phyloP scores from a whole-genome alignment of 2,329 filamentous ascomycete genomes.

The Colletotrichum abscissum region DNA sequence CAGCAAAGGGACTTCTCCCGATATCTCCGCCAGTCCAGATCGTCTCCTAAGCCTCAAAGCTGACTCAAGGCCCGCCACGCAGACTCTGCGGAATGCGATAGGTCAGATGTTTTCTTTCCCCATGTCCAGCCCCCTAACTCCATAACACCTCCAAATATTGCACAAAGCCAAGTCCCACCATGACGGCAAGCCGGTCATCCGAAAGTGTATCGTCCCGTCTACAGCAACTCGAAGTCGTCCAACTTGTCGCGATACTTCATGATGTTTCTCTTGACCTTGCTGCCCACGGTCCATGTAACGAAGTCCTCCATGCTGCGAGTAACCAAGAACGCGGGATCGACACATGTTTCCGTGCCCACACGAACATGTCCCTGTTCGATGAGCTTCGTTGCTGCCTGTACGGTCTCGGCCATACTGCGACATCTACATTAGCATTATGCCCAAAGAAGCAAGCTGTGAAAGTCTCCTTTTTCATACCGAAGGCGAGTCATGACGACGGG shows the following conservation, averaged over 20 bases:
- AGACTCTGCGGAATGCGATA: background rate
- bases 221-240: constrained; percentile 94
- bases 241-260: constrained; percentile 94
- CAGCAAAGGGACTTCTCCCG: constrained; percentile 2
- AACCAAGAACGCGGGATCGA: constrained; percentile 89
- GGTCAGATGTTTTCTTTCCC: background rate
- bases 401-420: constrained; percentile 82
- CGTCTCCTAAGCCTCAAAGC: background rate
- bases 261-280: constrained; percentile 97
- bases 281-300: constrained; percentile 94
- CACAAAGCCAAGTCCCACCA: constrained; percentile 9
- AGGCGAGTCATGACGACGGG: constrained; percentile 92
- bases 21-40: background rate
- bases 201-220: constrained; percentile 35
- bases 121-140: constrained; percentile 20
- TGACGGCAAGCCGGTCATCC: constrained; percentile 23
- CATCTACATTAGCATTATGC: constrained; percentile 4
- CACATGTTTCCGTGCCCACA: constrained; percentile 90
- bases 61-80: constrained; percentile 15
- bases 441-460: background rate
- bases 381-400: constrained; percentile 85
- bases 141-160: constrained; percentile 28
- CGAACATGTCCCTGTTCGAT: constrained; percentile 95
- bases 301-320: constrained; percentile 94
- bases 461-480: constrained; percentile 47